A percentile compares a stretch with the other conserved stretches of the same genome.
Evolutionary conservation across 148 eudicot genomes (phyloP).

Genomic region (Chenopodium berlandieri): DNA sequence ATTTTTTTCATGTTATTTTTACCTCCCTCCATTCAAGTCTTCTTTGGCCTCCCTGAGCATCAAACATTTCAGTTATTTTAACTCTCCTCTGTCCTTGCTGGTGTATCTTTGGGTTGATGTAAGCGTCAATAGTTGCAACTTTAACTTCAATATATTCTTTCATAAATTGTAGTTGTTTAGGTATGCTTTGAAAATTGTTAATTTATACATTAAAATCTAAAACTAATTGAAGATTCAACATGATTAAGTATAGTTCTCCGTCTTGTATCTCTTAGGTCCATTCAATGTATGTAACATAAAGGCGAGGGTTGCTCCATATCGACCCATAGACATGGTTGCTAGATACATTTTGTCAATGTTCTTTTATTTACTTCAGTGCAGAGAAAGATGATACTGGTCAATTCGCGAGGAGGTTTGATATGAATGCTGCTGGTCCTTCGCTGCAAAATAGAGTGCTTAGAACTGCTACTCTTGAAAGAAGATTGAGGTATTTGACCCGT

Average conservation of each 20-base stretch:
- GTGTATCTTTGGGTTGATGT: no score
- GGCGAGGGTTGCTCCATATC: background rate
- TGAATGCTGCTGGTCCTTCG: slow-evolving; percentile 61
- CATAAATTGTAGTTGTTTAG: background rate
- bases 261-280: slow-evolving; percentile 5
- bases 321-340: background rate
- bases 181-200: background rate
- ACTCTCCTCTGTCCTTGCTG: no score
- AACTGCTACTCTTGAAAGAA: slow-evolving; percentile 53
- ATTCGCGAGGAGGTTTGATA: slow-evolving; percentile 57
- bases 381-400: slow-evolving; percentile 74
- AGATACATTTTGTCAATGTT: slow-evolving; percentile 11
- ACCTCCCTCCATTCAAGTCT: no score
- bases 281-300: background rate
- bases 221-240: background rate
- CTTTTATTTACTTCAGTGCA: slow-evolving; percentile 43
- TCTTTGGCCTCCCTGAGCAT: no score
- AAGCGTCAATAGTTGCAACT: no score
- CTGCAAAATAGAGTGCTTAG: slow-evolving; percentile 71
- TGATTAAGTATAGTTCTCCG: background rate
- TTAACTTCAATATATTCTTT: no score
- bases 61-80: no score
- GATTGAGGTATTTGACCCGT: slow-evolving; percentile 45
- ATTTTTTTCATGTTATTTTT: no score
- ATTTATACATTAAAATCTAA: background rate